Evolutionary conservation across 1,139 yeast genomes (phyloP), one percentile per base, ranked within the genome.

Genomic region (Candida sanyaensis): DNA sequence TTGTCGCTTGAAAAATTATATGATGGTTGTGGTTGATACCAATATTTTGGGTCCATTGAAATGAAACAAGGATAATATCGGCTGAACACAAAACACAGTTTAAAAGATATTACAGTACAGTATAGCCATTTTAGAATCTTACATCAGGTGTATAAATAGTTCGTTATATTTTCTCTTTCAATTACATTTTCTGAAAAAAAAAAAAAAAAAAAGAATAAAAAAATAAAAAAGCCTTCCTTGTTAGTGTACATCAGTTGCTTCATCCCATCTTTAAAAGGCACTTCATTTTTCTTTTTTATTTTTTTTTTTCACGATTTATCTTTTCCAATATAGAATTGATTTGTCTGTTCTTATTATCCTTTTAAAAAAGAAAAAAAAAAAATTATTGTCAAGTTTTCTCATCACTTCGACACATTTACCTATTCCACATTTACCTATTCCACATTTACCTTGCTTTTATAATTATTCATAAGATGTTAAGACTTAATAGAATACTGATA

Each of bases 391-490:
- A 17, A 17, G 3, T 12, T 37, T 24, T 10, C 13, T 37, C 29
- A 24, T 24, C 39, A n/a, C 13, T 13, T 13, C 26, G 6, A 38
- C 32, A 8, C 26, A 33, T 7, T 21, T 32, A 37, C 12, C 12
- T 26, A 8, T 24, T 37, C 27, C 30, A 17, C 21, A 10, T 17
- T 8, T n/a, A n/a, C n/a, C n/a, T n/a, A n/a, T n/a, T n/a, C n/a
- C n/a, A n/a, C n/a, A n/a, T n/a, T n/a, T 34, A n/a, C 13, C 24
- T 24, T 21, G 17, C 13, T 27, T 27, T 12, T 12, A 33, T 33
- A 33, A 33, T 21, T 37, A 37, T 37, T 37, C 41, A 12, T 37
- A 29, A 37, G 17, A 39, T 39, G 42, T 39, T 39, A 31, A 39
- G 21, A 26, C 12, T 39, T 23, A 31, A 26, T 31, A 39, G 42